Base-by-base conservation (phyloP, 495 filamentous ascomycete species). In the Penicillium lagena region DNA sequence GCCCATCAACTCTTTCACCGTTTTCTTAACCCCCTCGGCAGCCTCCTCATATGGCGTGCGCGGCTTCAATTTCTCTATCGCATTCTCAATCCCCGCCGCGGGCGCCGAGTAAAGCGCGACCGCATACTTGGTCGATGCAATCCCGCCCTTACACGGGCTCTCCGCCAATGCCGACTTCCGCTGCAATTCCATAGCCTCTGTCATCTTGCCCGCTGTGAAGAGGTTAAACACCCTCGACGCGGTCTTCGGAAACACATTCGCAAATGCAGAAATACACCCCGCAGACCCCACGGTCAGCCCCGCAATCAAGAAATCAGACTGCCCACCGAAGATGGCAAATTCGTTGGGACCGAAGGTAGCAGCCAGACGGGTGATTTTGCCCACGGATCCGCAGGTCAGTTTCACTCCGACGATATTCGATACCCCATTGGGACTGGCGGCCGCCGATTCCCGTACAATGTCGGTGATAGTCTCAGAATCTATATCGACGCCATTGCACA, bases 401-500 rank as follows among this genome's bases (percentile, higher is more conserved):
- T 88, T 87, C 5, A 83, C 77, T 30, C 84, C 84, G 2, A 79
- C 77, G 27, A 80, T 72, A 38, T 79, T 80, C 7, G 62, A 63
- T 15, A 52, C 67, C 8, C 80, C 72, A 8, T 64, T 69, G 9
- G 64, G 50, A 35, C 79, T 69, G 9, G 56, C 42, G 7, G 62
- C 58, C 0, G 73, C 78, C 1, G 62, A 63, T 37, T 65, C 62
- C 13, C 50, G 56, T 13, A 63, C 62, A 12, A 87, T 71, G 4
- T 59, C 58, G 0, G 75, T 57, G 15, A 88, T 80, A 0, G 72
- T 73, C 29, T 79, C 79, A 1, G 78, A 83, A 50, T 83, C 79
- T 28, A 87, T 54, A 47, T 88, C 84, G 0, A 89, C 66, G 9
- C 83, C 83, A 46, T 86, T 87, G 58, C 80, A 84, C 9, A 86